Evolutionary conservation across 495 filamentous ascomycete genomes (phyloP).

Genomic region (Niebla homalea): DNA sequence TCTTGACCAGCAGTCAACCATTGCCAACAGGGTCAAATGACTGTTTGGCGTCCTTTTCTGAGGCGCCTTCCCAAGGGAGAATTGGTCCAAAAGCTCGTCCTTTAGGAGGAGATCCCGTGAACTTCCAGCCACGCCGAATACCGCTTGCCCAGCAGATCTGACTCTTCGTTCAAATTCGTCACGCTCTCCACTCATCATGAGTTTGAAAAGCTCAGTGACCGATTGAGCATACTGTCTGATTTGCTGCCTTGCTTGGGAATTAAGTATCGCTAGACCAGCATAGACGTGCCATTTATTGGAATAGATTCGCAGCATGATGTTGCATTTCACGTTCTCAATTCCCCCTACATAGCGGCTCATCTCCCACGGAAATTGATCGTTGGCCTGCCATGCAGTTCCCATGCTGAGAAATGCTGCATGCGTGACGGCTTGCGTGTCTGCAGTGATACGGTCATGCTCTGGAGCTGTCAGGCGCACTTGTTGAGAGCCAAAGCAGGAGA

Average conservation of each 20-base stretch:
- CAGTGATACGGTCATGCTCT: slow-evolving; percentile 90
- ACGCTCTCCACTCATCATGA: slow-evolving; percentile 77
- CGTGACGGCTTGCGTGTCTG: slow-evolving; percentile 94
- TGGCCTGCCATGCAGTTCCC: slow-evolving; percentile 93
- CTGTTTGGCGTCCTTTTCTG: slow-evolving; percentile 69
- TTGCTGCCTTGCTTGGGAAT: slow-evolving; percentile 79
- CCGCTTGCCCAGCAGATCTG: slow-evolving; percentile 60
- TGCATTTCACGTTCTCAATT: slow-evolving; percentile 99
- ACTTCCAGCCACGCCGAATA: slow-evolving; percentile 51
- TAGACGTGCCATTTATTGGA: slow-evolving; percentile 99
- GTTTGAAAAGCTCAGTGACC: slow-evolving; percentile 88
- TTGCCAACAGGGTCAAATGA: slow-evolving; percentile 86
- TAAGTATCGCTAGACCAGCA: slow-evolving; percentile 90
- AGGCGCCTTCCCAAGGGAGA: slow-evolving; percentile 57
- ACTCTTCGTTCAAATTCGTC: slow-evolving; percentile 73
- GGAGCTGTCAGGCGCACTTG: slow-evolving; percentile 74
- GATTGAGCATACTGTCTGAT: slow-evolving; percentile 86
- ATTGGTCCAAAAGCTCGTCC: slow-evolving; percentile 76
- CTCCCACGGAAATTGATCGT: slow-evolving; percentile 92
- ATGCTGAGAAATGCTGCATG: slow-evolving; percentile 95
- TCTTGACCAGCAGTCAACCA: slow-evolving; percentile 96
- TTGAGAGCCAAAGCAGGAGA: slow-evolving; percentile 69
- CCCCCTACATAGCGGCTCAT: slow-evolving; percentile 83
- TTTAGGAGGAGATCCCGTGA: slow-evolving; percentile 56
- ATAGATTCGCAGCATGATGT: slow-evolving; percentile 92